These are phyloP conservation scores for Boletus coccyginus DNA, from an alignment of 768 basidiomycete species.

Conservation along the genomic window DNA sequence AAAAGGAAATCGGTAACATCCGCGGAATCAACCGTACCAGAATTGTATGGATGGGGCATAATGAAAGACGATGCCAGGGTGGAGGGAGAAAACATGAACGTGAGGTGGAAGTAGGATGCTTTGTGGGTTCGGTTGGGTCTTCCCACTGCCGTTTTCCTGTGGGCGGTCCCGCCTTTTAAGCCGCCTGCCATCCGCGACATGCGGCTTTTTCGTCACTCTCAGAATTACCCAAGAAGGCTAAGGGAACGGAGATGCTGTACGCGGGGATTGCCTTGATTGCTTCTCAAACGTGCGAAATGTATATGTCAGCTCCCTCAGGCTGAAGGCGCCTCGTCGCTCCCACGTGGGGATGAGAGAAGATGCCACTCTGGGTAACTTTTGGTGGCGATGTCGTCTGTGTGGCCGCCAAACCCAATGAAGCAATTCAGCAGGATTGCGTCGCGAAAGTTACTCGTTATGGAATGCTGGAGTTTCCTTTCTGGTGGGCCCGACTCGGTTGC, in stretches of 20 bases:
- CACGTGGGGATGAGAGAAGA: slow-evolving; percentile 1
- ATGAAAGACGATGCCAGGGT: not conserved
- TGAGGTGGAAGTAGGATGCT: not conserved
- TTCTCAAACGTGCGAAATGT: slow-evolving; percentile 25
- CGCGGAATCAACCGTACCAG: slow-evolving; percentile 13
- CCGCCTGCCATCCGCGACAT: slow-evolving; percentile 9
- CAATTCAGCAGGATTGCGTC: slow-evolving; percentile 20
- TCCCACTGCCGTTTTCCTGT: slow-evolving; percentile 4
- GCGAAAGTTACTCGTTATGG: slow-evolving; percentile 23
- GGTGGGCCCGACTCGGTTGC: not conserved
- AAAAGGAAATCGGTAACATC: slow-evolving; percentile 9
- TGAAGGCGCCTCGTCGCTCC: not conserved
- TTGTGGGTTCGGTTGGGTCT: slow-evolving; percentile 6
- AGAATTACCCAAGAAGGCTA: slow-evolving; percentile 30
- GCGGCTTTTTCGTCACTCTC: slow-evolving; percentile 13
- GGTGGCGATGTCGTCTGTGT: slow-evolving; percentile 19
- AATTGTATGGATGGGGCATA: not conserved
- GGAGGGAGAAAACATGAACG: slow-evolving; percentile 2
- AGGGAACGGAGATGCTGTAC: slow-evolving; percentile 18
- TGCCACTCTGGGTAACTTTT: slow-evolving; percentile 25
- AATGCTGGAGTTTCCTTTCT: slow-evolving; percentile 1
- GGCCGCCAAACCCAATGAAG: slow-evolving; percentile 15
- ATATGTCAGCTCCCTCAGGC: slow-evolving; percentile 28
- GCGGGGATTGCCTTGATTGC: slow-evolving; percentile 24
- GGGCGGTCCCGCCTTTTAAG: slow-evolving; percentile 29